These are phyloP conservation scores for Blastobotrys aristatus DNA, from an alignment of 1,139 yeast genomes.

Conservation along the genomic window DNA sequence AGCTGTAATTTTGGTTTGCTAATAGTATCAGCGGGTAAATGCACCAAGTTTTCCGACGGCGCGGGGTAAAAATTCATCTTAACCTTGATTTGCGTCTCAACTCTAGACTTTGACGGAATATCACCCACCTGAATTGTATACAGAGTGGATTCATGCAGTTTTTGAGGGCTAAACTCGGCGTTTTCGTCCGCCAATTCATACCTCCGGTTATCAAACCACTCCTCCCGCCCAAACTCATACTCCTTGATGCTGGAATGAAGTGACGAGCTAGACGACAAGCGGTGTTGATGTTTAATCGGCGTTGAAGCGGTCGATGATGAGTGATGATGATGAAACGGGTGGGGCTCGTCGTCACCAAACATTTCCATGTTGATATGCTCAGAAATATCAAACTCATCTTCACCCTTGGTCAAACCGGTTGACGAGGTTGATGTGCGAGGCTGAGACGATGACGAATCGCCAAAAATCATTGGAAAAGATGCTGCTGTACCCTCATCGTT, in stretches of 20 bases:
- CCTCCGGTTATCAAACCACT: not conserved
- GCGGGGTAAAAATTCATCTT: conserved; percentile 63
- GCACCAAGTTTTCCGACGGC: conserved; percentile 62
- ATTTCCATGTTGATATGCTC: conserved; percentile 27
- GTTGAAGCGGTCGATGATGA: not conserved
- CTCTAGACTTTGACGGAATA: conserved; percentile 74
- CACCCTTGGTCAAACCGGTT: too few species aligned
- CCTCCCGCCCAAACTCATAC: conserved; percentile 12
- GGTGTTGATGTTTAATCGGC: not conserved
- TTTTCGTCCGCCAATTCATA: not conserved
- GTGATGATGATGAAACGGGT: not conserved
- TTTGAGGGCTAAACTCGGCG: not conserved
- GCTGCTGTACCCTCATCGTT: too few species aligned
- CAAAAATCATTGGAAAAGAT: too few species aligned
- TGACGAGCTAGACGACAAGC: not conserved
- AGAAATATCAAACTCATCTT: conserved; percentile 21
- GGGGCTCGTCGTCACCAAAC: conserved; percentile 15
- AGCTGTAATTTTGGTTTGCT: conserved; percentile 71
- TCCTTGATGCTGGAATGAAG: conserved; percentile 6
- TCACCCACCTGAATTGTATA: conserved; percentile 52
- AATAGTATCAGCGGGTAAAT: conserved; percentile 76
- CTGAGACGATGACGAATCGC: too few species aligned
- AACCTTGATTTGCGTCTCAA: conserved; percentile 84
- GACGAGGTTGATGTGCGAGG: too few species aligned
- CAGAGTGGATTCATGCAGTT: conserved; percentile 38